Base-by-base conservation (phyloP, 495 filamentous ascomycete genomes). In the Staphylotrichum tortipilum region DNA sequence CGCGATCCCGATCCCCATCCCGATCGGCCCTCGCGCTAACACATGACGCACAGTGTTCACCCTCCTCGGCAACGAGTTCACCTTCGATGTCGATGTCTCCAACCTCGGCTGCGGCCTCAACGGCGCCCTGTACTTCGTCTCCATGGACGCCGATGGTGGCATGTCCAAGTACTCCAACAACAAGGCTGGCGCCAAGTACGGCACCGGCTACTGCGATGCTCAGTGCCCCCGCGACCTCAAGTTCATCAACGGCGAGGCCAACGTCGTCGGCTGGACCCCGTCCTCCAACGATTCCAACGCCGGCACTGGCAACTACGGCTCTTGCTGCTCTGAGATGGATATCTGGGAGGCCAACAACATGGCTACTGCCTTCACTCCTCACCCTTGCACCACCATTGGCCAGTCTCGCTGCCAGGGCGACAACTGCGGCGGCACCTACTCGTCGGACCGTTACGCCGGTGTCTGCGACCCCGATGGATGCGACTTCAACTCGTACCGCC, bases 271-370 rank as follows among this genome's bases (percentile, higher is more conserved):
- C 58, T 84, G 81, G 82, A 34, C 54, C 39, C 61, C 72, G 11
- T 82, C 79, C n/a, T 50, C 60, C 50, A 82, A 73, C 66, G 77
- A 84, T 61, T 39, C 55, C 46, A 84, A 83, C 64, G 70, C 78
- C 31, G 82, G 82, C 36, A 50, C 71, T 19, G 82, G 81, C 43
- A 61, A 68, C 31, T 74, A 79, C 52, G 83, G 83, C 52, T 73
- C 78, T 51, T 88, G 84, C 77, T 88, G 84, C 67, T 76, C 78
- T 5, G 84, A 87, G 67, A 80, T 87, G 70, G 83, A 87, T 57
- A 74, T 87, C 63, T 84, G 82, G 79, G 82, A 86, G 62, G 81
- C 83, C 55, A 88, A 88, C 73, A 75, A 72, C 23, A 71, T 78
- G 62, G 73, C 81, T 9, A 79, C 76, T 30, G 79, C 79, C 24